Evolutionary conservation across 306 rosid genomes (phyloP), one percentile per base, ranked within the genome.

Genomic region (Leucaena leucocephala): DNA sequence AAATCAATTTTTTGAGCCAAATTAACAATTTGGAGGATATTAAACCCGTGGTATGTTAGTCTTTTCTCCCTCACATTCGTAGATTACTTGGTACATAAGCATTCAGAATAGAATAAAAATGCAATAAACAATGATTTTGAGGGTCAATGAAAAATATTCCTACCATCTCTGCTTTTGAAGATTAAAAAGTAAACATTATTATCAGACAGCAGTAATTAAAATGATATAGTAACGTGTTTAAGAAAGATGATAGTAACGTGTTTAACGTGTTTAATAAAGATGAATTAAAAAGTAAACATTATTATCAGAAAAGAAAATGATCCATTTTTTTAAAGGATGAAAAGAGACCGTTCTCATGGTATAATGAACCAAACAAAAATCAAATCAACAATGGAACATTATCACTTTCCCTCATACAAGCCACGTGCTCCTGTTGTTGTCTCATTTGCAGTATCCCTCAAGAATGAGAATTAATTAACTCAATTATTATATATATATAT

Each of bases 381-480:
- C 73, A 68, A 43, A 68, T 42, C 36, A 68, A 7, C 52, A 43
- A 8, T 66, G 11, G 21, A 42, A 64, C 21, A 64, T 22, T 12
- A 54, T 66, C 39, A 5, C 66, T 12, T 59, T 42, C 52, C 6
- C 21, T 42, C 17, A 43, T 7, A 55, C 12, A 68, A 65, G 21
- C 58, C 61, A 75, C 40, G 21, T 33, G 57, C 39, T 59, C 44
- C 68, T 43, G 69, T 21, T 42, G 55, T 59, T 57, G 21, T 57
- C 58, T 55, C 62, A 19, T 55, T 55, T 55, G 62, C 13, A 55
- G 62, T 2, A 43, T 40, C 71, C 10, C 36, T 21, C 10, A 39
- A 67, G 5, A 67, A 39, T 68, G 6, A 72, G 22, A 33, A 48
- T 55, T 19, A 33, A 48, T 55, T 19, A n/a, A 49, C 55, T 49